Evolutionary conservation across 768 basidiomycete species (phyloP), one percentile per base, ranked within the genome.

Genomic region (Lyophyllum shimeji): DNA sequence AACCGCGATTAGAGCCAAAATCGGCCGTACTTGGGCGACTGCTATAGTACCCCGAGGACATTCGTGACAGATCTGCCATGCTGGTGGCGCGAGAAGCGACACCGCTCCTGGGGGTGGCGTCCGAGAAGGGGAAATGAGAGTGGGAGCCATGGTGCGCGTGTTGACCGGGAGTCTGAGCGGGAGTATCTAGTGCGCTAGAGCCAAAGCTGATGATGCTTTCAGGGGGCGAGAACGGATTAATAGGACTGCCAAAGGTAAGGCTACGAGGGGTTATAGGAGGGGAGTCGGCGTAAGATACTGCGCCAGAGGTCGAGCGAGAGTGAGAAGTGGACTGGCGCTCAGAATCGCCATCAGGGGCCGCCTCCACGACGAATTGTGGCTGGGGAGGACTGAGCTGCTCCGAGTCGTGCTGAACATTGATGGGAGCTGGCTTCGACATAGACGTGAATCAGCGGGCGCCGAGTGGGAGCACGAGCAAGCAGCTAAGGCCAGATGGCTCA

Each of bases 191-290:
- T 21, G 65, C 65, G 23, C 72, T 69, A 43, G 59, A 63, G 57
- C 75, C 76, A 62, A 79, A 77, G 57, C 72, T 77, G 40, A 72
- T 67, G n/a, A 78, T 71, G 63, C 77, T 82, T 7, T 73, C 67
- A 3, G 81, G 77, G 11, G 84, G 74, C 0, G 85, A 83, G 69
- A 83, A 82, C 0, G 83, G 79, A 62, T 80, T 81, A 45, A 59
- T 52, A 23, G 62, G 61, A 18, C 65, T 63, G 51, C 67, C 69
- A 61, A 76, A 74, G 31, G 67, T 65, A 44, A 67, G 62, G 50
- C 65, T 74, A 55, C 74, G 76, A 40, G 79, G 76, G n/a, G 77
- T 78, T 24, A 70, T 49, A 12, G 77, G 76, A 12, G 75, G 72
- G 3, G 74, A 73, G 29, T 77, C 75, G 7, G 55, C 63, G 53